Evolutionary conservation across 176 grass and related monocot species (phyloP).

Genomic region (Puya raimondii): DNA sequence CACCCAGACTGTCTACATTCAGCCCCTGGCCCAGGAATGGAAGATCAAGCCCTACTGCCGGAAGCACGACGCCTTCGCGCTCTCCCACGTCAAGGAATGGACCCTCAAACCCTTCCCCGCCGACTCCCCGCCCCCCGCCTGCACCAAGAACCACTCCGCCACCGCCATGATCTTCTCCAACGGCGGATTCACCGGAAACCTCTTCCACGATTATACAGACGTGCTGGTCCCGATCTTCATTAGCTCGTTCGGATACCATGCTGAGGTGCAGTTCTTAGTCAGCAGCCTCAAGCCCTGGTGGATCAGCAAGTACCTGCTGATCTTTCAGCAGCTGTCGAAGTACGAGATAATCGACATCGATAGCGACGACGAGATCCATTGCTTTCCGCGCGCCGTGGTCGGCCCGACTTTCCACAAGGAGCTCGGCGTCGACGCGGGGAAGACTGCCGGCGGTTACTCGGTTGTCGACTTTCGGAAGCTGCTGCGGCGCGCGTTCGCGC

Average conservation of each 20-base stretch:
- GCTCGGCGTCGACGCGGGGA: conserved; percentile 45
- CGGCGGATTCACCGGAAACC: conserved; percentile 76
- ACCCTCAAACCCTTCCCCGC: conserved; percentile 32
- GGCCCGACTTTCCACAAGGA: conserved; percentile 90
- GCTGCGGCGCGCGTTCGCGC: conserved; percentile 58
- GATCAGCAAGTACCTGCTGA: conserved; percentile 57
- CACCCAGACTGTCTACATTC: conserved; percentile 47
- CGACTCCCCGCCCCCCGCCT: conserved; percentile 24
- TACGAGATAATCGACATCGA: conserved; percentile 65
- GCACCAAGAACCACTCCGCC: conserved; percentile 69
- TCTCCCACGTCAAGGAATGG: conserved; percentile 54
- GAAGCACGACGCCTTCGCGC: conserved; percentile 70
- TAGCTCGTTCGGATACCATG: conserved; percentile 56
- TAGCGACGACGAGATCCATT: conserved; percentile 62
- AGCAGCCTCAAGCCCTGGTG: conserved; percentile 62
- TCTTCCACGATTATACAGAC: conserved; percentile 96
- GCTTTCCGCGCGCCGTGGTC: conserved; percentile 41
- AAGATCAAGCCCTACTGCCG: conserved; percentile 85
- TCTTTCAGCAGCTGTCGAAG: conserved; percentile 58
- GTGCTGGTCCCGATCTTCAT: conserved; percentile 83
- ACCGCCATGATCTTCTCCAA: conserved; percentile 74
- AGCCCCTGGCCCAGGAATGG: conserved; percentile 40
- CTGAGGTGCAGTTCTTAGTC: conserved; percentile 58
- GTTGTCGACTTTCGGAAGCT: conserved; percentile 56
- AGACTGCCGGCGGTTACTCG: conserved; percentile 36